phyloP scores from a whole-genome alignment of 768 basidiomycete species.

The Neoboletus magnificus region DNA sequence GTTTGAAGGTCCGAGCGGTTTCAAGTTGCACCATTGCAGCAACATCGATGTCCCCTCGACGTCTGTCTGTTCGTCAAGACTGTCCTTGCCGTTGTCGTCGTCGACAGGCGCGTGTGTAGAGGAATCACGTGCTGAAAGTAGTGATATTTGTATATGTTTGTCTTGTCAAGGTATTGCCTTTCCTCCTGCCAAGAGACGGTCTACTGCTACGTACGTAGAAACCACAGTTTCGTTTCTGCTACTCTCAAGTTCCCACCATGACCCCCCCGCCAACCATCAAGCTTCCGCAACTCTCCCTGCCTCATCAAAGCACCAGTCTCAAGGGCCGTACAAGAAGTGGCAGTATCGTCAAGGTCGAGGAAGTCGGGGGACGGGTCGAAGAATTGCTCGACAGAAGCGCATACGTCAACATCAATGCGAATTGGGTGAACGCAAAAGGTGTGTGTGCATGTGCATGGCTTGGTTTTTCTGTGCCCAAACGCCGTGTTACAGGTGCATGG shows the following conservation, averaged over 20 bases:
- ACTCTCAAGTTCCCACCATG: slow-evolving; percentile 32
- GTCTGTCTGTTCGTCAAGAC: background rate
- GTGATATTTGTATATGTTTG: slow-evolving; percentile 17
- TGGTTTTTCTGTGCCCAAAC: slow-evolving; percentile 1
- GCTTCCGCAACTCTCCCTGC: slow-evolving; percentile 45
- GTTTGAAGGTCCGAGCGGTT: slow-evolving; percentile 52
- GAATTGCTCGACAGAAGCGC: slow-evolving; percentile 76
- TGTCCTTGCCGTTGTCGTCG: background rate
- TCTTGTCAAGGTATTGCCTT: background rate
- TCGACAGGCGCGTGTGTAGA: background rate
- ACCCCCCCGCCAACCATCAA: slow-evolving; percentile 53
- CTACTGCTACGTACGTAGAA: background rate
- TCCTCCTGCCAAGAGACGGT: no score
- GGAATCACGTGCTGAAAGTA: slow-evolving; percentile 14
- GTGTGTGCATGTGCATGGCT: slow-evolving; percentile 9
- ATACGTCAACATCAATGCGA: slow-evolving; percentile 82
- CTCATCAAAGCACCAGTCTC: slow-evolving; percentile 29
- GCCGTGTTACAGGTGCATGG: slow-evolving; percentile 79
- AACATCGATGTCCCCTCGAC: slow-evolving; percentile 37
- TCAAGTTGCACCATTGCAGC: slow-evolving; percentile 65
- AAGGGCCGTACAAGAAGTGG: slow-evolving; percentile 57
- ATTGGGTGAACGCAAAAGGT: slow-evolving; percentile 96
- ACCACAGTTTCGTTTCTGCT: background rate
- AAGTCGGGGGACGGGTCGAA: slow-evolving; percentile 70
- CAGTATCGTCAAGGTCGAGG: slow-evolving; percentile 83